Base-by-base conservation (phyloP, 2,329 filamentous ascomycete genomes). In the Scedosporium aurantiacum region DNA sequence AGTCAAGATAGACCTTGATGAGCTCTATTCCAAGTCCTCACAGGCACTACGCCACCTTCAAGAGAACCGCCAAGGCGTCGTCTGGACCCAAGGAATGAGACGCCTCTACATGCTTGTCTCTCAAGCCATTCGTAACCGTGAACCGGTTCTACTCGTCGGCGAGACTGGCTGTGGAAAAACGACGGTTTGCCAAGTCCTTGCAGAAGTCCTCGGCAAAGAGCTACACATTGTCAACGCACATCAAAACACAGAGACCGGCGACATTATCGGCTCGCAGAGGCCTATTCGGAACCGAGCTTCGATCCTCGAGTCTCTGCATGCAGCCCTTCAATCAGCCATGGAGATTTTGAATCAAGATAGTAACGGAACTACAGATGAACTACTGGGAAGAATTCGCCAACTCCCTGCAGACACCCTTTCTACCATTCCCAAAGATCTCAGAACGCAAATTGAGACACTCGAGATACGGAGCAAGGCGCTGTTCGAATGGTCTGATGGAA, bases 81-180 rank as follows among this genome's bases (percentile, higher is more conserved):
- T 99, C 2, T 99, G 94, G 94, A 99, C 94, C 0, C 85, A 86
- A 65, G 91, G 93, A 0, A 99, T 99, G 93, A 86, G 91, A 16
- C 83, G 94, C 59, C 79, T 99, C 0, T 97, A 93, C 69, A 85
- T 95, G 5, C 79, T 99, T 12, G 91, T 99, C n/a, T 85, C 88
- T 4, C 83, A 89, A 67, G 94, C 94, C 1, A 78, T 99, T 63
- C 82, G 83, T 27, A 94, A 97, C 70, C 91, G 95, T 64, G 94
- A 99, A 71, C 94, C 94, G 0, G 90, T 99, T 2, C 79, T 99
- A 21, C 80, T 99, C 4, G 91, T 99, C 12, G 94, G 94, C 64
- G 95, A 99, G 71, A 99, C 94, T 18, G 94, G 94, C 5, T 97
- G 93, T 69, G 94, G 95, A 63, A 99, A 99, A 76, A 99, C 94